Base-by-base conservation (phyloP, 2,329 filamentous ascomycete genomes). In the Trichophyton mentagrophytes region DNA sequence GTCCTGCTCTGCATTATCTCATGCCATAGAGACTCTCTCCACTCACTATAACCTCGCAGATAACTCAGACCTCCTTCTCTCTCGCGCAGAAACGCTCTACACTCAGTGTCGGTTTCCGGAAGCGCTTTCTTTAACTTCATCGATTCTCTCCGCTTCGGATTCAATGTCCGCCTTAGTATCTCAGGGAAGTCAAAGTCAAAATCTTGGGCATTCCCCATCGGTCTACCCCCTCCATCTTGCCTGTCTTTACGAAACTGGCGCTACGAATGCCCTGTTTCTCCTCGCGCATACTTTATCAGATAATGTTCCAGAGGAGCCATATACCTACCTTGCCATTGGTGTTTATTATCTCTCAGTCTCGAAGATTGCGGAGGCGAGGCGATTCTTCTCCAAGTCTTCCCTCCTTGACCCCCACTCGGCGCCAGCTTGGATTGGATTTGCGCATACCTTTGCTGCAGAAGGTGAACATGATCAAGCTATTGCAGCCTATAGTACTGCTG, bases 381-480 rank as follows among this genome's bases (percentile, higher is more conserved):
- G 92, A 44, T 99, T 93, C 78, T 99, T 99, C 73, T 95, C 89
- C 69, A 99, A 99, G 75, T 89, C 95, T 3, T 95, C 89, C 65
- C 88, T 97, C 79, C 92, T 99, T 86, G 91, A 99, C 70, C 89
- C 92, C 5, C 92, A 97, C 75, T 99, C 96, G 68, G 92, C 92
- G 0, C 89, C 93, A 0, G 93, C 93, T 2, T 99, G 93, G 93
- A 97, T 99, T 65, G 93, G 95, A 1, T 99, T 99, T 70, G 93
- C 93, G 0, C 95, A 99, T 72, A 99, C 93, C 0, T 99, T 99
- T 71, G 93, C 93, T 1, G 91, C 90, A 9, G 93, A 99, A 72
- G 93, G 93, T 59, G 93, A 99, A 73, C 91, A 97, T 72, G 93
- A 99, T 72, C 93, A 99, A 75, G 93, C 93, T 56, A 96, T 99